Percentiles rank a stretch among this genome's conserved stretches.
Evolutionary conservation across 345 rosid species (phyloP).

Genomic region (Lepidium didymum): DNA sequence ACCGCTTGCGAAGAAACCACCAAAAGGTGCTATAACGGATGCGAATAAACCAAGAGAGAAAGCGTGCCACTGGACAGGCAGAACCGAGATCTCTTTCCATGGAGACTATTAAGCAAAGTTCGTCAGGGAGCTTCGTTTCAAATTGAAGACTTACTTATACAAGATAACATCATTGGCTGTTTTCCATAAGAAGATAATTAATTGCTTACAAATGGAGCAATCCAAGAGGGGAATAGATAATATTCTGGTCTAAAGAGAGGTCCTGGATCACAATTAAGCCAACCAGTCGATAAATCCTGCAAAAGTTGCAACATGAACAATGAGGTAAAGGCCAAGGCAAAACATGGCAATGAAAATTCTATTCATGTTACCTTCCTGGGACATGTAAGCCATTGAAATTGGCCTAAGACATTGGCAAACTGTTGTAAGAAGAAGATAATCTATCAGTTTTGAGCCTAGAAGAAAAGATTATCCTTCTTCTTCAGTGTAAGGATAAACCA

Average conservation of each 20-base stretch:
- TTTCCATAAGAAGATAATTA: not conserved
- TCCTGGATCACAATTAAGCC: conserved; percentile 93
- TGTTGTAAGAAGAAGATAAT: conserved; percentile 30
- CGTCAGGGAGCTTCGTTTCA: not conserved
- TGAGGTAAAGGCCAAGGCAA: not conserved
- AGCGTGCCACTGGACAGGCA: conserved; percentile 94
- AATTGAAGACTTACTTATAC: not conserved
- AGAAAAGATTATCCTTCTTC: conserved; percentile 42
- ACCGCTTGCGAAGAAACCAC: conserved; percentile 97
- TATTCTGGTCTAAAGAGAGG: conserved; percentile 70
- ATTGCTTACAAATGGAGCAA: conserved; percentile 52
- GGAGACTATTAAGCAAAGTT: conserved; percentile 48
- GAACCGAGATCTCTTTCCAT: conserved; percentile 67
- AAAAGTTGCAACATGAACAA: not conserved
- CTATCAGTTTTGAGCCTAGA: not conserved
- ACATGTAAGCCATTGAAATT: conserved; percentile 86
- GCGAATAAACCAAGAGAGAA: conserved; percentile 84
- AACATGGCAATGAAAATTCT: not conserved
- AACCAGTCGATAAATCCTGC: conserved; percentile 87
- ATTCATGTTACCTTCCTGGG: conserved; percentile 64
- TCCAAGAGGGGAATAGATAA: conserved; percentile 46
- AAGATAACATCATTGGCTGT: not conserved
- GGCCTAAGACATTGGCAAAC: conserved; percentile 78
- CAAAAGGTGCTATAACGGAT: conserved; percentile 94
- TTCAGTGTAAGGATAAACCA: conserved; percentile 94